Evolutionary conservation across 192 early-diverging fungal species (phyloP), one percentile per base, ranked within the genome.

Genomic region (Gigaspora rosea): DNA sequence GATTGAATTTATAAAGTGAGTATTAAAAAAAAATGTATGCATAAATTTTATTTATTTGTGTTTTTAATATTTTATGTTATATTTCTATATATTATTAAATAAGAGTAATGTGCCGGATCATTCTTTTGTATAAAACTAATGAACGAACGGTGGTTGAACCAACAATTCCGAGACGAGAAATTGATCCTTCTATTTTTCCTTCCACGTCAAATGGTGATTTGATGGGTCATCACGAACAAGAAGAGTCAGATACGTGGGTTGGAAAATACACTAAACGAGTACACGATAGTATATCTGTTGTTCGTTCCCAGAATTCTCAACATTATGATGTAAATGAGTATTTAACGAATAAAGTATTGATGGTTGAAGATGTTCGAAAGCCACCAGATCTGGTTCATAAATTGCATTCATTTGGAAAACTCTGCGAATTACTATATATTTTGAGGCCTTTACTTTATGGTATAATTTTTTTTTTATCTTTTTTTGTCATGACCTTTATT

Each of bases 381-480:
- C 93, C 95, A 2, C 76, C 80, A 22, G 88, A 96, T 72, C 86
- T 97, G 57, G 84, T 97, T 4, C 84, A 86, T 12, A 78, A 64
- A 16, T 79, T 93, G 77, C 76, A 73, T 16, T 78, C 85, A n/a
- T 46, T 88, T 33, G 88, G 90, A 2, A 69, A 85, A 15, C 57
- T 88, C 0, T 94, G 91, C 7, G 97, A 98, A 84, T 86, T 89
- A 35, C 73, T 95, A 75, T 95, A 91, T 83, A 92, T 96, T 57
- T 56, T 96, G 32, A 85, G 96, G 54, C 97, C 97, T 16, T 73
- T 98, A 2, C 79, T 95, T 33, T 97, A 97, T 84, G 93, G 91
- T 92, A 83, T 64, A 76, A 20, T n/a, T 20, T 9, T n/a, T 3
- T 3, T 66, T 46, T 46, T n/a, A n/a, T n/a, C n/a, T n/a, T 0